Evolutionary conservation across 1,284 basidiomycete genomes (phyloP), one percentile per base, ranked within the genome.

Genomic region (Stygiomarasmius scandens): DNA sequence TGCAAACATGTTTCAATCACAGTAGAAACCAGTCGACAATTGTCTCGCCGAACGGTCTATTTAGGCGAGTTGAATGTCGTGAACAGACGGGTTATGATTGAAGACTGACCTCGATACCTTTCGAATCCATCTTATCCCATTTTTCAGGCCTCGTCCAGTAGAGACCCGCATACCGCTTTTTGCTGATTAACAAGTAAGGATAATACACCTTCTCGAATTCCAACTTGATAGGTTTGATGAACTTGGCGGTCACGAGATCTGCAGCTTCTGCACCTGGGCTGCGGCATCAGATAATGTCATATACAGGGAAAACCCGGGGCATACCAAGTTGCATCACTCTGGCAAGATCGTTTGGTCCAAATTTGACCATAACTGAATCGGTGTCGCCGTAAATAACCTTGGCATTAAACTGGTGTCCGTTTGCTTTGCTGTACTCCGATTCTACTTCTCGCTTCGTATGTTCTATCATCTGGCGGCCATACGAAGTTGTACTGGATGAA

Each of bases 201-300:
- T 92, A 98, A 74, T 98, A 98, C 1, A 98, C 95, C 71, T 98
- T 98, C 71, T 98, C 95, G 75, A 98, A 98, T 72, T 98, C 96
- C 19, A 98, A 84, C 70, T 97, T 98, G 79, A 98, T 98, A 0
- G 96, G 95, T 67, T 90, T 90, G 66, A 95, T 77, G 73, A 98
- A 98, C 70, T 95, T 94, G 38, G 80, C 72, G 0, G 95, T 95
- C 5, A 99, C 96, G n/a, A 93, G 82, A 27, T 92, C 89, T 1
- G 97, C 97, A 0, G 97, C 97, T 75, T 98, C 93, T 25, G 89
- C 88, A 36, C 96, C 96, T 95, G 63, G 16, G 22, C 23, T 24
- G 11, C 16, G 23, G 8, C 16, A 24, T 32, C 12, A 34, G 24
- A 29, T 32, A 47, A 34, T 25, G 22, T 59, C 38, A 19, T 44